phyloP scores from a whole-genome alignment of 345 rosid species.

The Carallia pectinifolia region DNA sequence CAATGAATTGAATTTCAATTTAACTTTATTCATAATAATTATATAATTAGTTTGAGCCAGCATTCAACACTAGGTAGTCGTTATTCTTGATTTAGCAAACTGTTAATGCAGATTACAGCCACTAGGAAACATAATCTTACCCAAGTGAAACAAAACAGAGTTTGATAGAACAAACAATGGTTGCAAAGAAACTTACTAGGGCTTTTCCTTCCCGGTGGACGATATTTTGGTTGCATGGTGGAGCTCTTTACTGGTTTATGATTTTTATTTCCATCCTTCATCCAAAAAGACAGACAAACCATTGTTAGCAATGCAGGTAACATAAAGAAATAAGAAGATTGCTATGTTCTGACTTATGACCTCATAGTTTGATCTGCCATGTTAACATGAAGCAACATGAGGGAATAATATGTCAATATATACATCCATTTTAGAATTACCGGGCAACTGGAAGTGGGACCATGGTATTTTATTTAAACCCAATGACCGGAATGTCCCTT shows the following conservation, averaged over 20 bases:
- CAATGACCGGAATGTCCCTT: too few relatives aligned
- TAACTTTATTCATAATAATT: conserved; percentile 7
- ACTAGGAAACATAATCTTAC: too few relatives aligned
- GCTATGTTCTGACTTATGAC: too few relatives aligned
- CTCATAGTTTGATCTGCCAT: too few relatives aligned
- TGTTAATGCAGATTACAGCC: too few relatives aligned
- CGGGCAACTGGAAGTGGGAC: too few relatives aligned
- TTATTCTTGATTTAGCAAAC: too few relatives aligned
- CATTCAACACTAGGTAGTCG: not conserved
- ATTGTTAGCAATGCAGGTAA: not conserved
- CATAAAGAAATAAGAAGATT: not conserved
- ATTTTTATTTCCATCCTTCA: conserved; percentile 52
- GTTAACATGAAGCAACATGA: too few relatives aligned
- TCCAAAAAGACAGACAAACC: not conserved
- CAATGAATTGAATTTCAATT: not conserved
- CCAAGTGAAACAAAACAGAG: not conserved
- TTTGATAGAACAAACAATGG: too few relatives aligned
- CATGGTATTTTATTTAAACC: too few relatives aligned
- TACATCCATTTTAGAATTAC: too few relatives aligned
- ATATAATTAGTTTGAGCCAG: not conserved
- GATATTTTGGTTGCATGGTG: conserved; percentile 55
- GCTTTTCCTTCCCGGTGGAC: conserved; percentile 70
- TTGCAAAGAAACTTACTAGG: conserved; percentile 53
- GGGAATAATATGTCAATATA: too few relatives aligned
- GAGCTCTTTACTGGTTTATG: conserved; percentile 41